Conservation (phyloP, 1,284 basidiomycete genomes). For the Papiliotrema laurentii region DNA sequence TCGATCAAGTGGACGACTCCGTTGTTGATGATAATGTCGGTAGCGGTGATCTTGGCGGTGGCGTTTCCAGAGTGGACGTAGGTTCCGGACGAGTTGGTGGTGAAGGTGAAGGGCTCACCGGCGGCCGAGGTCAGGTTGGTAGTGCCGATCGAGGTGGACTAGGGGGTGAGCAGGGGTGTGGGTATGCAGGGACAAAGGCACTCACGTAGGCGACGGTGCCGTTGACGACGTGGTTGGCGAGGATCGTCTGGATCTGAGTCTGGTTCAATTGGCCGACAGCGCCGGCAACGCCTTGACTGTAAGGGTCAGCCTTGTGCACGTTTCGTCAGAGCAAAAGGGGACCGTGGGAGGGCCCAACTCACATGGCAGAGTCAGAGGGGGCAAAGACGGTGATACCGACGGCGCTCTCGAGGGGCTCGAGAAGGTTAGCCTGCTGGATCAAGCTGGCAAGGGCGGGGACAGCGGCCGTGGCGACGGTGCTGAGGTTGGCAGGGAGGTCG, state of each 20-base stretch:
- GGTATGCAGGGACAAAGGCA: neutral
- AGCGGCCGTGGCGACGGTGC: constrained; percentile 49
- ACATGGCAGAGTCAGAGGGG: constrained; percentile 57
- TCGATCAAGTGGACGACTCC: constrained; percentile 71
- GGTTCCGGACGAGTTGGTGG: constrained; percentile 58
- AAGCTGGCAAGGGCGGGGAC: constrained; percentile 44
- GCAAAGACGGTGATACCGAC: constrained; percentile 68
- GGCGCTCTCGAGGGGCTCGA: constrained; percentile 47
- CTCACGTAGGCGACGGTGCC: constrained; percentile 11
- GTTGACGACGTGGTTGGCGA: constrained; percentile 59
- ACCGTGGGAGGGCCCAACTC: neutral
- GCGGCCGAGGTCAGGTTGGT: constrained; percentile 56
- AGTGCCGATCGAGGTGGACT: constrained; percentile 52
- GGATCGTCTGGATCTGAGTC: constrained; percentile 52
- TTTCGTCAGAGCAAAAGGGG: neutral
- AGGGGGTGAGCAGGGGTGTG: constrained; percentile 39
- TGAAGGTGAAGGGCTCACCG: constrained; percentile 58
- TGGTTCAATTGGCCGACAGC: constrained; percentile 51
- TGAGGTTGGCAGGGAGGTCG: constrained; percentile 55
- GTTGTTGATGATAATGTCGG: constrained; percentile 64
- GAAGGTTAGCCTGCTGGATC: constrained; percentile 46
- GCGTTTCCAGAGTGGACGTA: constrained; percentile 58
- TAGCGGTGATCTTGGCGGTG: constrained; percentile 57
- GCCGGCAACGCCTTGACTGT: neutral
- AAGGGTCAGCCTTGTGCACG: neutral